These are phyloP conservation scores for Tuber indicum DNA, from an alignment of 495 filamentous ascomycete genomes.

Conservation along the genomic window DNA sequence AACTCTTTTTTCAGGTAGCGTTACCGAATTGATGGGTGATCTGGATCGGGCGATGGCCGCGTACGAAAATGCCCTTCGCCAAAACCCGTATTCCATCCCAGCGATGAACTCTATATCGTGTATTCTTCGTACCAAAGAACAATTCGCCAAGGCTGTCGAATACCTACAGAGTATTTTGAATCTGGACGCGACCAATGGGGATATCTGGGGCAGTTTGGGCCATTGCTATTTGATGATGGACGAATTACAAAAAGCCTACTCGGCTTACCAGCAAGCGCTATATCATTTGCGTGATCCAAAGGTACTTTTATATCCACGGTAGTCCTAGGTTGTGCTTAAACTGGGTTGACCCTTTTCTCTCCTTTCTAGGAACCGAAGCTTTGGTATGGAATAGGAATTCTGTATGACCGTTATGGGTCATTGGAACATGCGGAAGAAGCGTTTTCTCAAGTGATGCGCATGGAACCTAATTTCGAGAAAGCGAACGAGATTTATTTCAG, in stretches of 20 bases:
- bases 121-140: conserved; percentile 83
- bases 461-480: conserved; percentile 98
- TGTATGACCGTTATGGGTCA: conserved; percentile 95
- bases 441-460: conserved; percentile 97
- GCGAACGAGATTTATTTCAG: conserved; percentile 99
- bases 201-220: conserved; percentile 91
- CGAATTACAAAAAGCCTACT: conserved; percentile 92
- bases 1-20: conserved; percentile 53
- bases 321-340: conserved; percentile 15
- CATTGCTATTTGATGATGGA: conserved; percentile 99
- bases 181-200: conserved; percentile 78
- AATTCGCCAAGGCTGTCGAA: conserved; percentile 89
- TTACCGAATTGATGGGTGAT: conserved; percentile 83
- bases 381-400: conserved; percentile 98
- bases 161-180: conserved; percentile 88
- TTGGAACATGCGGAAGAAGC: conserved; percentile 97
- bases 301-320: conserved; percentile 48
- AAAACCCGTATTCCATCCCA: conserved; percentile 81
- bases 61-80: conserved; percentile 80
- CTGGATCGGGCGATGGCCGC: conserved; percentile 78
- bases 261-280: conserved; percentile 92
- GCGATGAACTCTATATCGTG: conserved; percentile 93
- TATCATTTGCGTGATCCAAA: conserved; percentile 93
- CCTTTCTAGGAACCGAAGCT: conserved; percentile 86
- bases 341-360: conserved; percentile 22